Base-by-base conservation (phyloP, 1,284 basidiomycete species). In the Pterulicium gracile region DNA sequence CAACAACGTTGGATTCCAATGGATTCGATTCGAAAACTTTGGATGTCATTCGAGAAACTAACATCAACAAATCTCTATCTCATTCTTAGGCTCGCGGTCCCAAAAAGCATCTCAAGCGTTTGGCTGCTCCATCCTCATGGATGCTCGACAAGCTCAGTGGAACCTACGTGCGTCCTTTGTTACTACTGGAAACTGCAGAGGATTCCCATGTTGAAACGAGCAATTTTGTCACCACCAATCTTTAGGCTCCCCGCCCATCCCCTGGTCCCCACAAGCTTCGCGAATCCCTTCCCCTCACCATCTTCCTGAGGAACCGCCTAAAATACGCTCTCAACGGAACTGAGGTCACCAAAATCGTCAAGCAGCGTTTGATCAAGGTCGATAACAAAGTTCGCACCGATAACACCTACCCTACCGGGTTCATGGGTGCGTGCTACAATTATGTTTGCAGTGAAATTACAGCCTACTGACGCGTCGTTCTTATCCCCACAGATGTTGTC, bases 111-210 rank as follows among this genome's bases (percentile, higher is more conserved):
- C 80, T 98, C 75, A 97, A 97, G 81, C 90, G 95, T 65, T 82
- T 98, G 56, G 83, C 86, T 59, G 96, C 96, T 58, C 96, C 96
- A 56, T 95, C 91, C 50, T 89, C 91, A 75, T 98, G 96, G 96
- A 96, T 98, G 92, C 80, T 98, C 58, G 93, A 98, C 80, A 98
- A 98, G 75, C 74, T 98, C 63, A 88, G 90, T 71, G 95, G 95
- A 56, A 96, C 92, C 61, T 97, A 97, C 67, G 89, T 92, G 71
- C 68, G 90, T 75, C 44, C 47, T 51, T 24, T 48, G 15, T 43
- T 42, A 13, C 47, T n/a, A n/a, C n/a, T n/a, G n/a, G n/a, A n/a
- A n/a, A n/a, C n/a, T n/a, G n/a, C n/a, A n/a, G n/a, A n/a, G n/a
- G n/a, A n/a, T n/a, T n/a, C n/a, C n/a, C n/a, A n/a, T n/a, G n/a